Base-by-base conservation (phyloP, 257 asterid species). In the Craterostigma plantagineum region DNA sequence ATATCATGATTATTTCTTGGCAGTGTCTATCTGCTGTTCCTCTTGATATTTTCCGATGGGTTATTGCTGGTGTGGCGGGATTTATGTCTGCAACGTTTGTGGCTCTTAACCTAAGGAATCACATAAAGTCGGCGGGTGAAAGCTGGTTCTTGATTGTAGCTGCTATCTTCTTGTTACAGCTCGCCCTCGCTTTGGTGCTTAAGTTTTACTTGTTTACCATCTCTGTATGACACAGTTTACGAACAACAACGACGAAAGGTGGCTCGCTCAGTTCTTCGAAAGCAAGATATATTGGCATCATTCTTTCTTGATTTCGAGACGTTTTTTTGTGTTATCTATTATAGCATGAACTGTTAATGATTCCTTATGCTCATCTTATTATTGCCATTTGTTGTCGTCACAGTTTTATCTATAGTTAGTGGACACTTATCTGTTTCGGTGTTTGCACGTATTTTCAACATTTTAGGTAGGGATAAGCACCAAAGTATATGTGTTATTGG, bases 11-110 rank as follows among this genome's bases (percentile, higher is more conserved):
- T 12, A 5, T 16, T 16, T 54, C 45, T 48, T 53, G 71, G 74
- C 93, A 87, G 95, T 80, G 98, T 59, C 76, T 87, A 35, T 87
- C 98, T 2, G 65, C 82, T 42, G 53, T 82, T 57, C 98, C 98
- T 27, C 64, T 59, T 37, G 93, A 76, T 43, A 82, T 79, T 52
- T 77, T 82, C 53, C 63, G 98, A 72, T 87, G 98, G 95, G 81
- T 79, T 44, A 45, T 82, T 8, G 85, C 95, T 12, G 98, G 91
- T 46, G 72, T 87, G 34, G 95, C 95, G 1, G 98, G 98, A 11
- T 66, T 82, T 60, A 75, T 76, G 90, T 87, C 98, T 18, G 98
- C 98, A 33, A 63, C 92, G 9, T 87, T 87, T 47, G 93, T 87
- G 12, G 86, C 93, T 33, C 73, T 82, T 53, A 87, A 87, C 64